Percentiles rank a stretch among this genome's conserved stretches.
Conservation (phyloP, 1,284 basidiomycete species). For the Neolentinus lepideus region DNA sequence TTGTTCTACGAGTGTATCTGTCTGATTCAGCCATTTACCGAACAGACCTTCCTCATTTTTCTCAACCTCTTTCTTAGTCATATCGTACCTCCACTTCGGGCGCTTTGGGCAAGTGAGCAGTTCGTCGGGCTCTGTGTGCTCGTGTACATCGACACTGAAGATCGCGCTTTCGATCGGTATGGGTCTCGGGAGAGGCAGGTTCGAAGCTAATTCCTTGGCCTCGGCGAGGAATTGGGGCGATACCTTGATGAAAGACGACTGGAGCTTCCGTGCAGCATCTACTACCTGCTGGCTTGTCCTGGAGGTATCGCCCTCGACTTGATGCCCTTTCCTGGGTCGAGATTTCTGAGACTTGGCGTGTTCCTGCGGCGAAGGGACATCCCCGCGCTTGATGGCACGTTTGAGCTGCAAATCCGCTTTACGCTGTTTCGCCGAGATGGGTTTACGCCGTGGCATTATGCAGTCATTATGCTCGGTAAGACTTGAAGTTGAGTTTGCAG, state of each 20-base stretch:
- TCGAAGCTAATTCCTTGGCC: conserved; percentile 52
- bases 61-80: conserved; percentile 84
- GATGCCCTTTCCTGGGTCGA: background rate
- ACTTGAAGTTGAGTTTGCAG: no score
- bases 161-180: conserved; percentile 38
- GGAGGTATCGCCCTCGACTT: background rate
- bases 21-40: conserved; percentile 65
- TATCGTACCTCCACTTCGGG: conserved; percentile 80
- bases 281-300: background rate
- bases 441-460: conserved; percentile 50
- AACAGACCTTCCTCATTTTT: conserved; percentile 77
- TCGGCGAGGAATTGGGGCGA: conserved; percentile 56
- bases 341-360: conserved; percentile 10
- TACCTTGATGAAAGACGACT: conserved; percentile 68
- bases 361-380: conserved; percentile 28
- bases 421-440: conserved; percentile 61
- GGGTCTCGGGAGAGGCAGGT: conserved; percentile 51
- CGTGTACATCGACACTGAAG: conserved; percentile 48
- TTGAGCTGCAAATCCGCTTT: conserved; percentile 67
- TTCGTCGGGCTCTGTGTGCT: conserved; percentile 54
- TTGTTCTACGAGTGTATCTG: conserved; percentile 45
- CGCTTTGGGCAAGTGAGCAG: conserved; percentile 52
- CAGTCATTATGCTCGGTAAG: no score
- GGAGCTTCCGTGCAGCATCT: conserved; percentile 46
- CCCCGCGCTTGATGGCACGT: conserved; percentile 79